phyloP scores from a whole-genome alignment of 371 early-diverging fungal genomes.

The Enterocytospora artemiae region DNA sequence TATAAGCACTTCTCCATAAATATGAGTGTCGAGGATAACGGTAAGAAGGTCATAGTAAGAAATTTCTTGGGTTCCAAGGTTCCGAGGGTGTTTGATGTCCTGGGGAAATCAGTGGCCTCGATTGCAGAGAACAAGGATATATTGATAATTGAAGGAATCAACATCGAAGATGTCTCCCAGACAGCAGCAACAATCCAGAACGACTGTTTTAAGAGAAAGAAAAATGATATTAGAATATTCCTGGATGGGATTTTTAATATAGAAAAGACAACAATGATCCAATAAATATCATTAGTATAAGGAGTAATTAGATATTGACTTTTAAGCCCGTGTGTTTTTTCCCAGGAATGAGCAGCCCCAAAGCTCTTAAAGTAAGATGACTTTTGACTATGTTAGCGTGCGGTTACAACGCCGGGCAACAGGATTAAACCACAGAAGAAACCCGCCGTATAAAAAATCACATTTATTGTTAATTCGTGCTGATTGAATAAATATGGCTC shows the following conservation, averaged over 20 bases:
- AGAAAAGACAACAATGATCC: no score
- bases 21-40: constrained; percentile 72
- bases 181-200: constrained; percentile 77
- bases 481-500: no score
- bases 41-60: constrained; percentile 72
- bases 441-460: no score
- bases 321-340: no score
- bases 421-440: no score
- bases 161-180: constrained; percentile 90
- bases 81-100: constrained; percentile 72
- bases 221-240: constrained; percentile 97
- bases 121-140: constrained; percentile 85
- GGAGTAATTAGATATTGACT: no score
- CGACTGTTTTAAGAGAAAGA: constrained; percentile 67
- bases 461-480: no score
- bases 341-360: no score
- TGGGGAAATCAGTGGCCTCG: constrained; percentile 69
- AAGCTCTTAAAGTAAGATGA: no score
- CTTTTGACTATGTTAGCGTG: no score
- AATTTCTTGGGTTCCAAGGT: constrained; percentile 97
- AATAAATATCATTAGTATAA: no score
- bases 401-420: no score
- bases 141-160: constrained; percentile 82
- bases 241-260: constrained; percentile 71
- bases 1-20: constrained; percentile 99